These are phyloP conservation scores for Diaporthe caulivora DNA, from an alignment of 2,329 filamentous ascomycete species.

Conservation along the genomic window DNA sequence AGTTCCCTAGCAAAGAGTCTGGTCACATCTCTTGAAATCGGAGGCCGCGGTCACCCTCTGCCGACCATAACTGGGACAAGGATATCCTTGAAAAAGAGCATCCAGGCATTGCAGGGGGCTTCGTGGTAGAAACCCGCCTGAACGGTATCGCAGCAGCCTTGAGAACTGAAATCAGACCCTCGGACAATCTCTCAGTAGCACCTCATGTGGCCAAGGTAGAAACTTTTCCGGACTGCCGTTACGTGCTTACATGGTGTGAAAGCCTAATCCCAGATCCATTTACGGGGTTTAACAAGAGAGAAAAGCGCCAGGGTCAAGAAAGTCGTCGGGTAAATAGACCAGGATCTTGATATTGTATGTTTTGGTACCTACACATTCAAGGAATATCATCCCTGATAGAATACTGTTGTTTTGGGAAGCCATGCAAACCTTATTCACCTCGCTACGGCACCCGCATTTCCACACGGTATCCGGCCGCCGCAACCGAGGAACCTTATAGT, in stretches of 20 bases:
- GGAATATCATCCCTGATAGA: too few species aligned
- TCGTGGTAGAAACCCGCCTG: too few species aligned
- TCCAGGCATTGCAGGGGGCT: too few species aligned
- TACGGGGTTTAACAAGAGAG: too few species aligned
- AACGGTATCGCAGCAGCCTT: background rate
- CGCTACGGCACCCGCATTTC: background rate
- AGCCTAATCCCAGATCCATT: too few species aligned
- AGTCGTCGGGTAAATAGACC: too few species aligned
- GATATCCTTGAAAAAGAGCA: background rate
- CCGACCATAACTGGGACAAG: background rate
- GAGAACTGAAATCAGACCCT: background rate
- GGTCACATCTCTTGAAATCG: background rate
- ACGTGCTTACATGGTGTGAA: background rate
- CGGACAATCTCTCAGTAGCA: background rate
- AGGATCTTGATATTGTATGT: too few species aligned
- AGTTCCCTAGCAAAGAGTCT: background rate
- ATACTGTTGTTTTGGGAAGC: background rate
- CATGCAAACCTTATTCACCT: background rate
- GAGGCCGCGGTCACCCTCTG: background rate
- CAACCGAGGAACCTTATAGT: background rate
- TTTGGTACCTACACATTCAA: too few species aligned
- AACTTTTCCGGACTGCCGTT: rapidly evolving
- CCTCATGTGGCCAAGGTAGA: background rate
- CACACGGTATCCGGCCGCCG: background rate
- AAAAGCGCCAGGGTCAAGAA: too few species aligned